These are phyloP conservation scores for Yamagishiella unicocca DNA, from an alignment of 139 green algal genomes.

Conservation along the genomic window DNA sequence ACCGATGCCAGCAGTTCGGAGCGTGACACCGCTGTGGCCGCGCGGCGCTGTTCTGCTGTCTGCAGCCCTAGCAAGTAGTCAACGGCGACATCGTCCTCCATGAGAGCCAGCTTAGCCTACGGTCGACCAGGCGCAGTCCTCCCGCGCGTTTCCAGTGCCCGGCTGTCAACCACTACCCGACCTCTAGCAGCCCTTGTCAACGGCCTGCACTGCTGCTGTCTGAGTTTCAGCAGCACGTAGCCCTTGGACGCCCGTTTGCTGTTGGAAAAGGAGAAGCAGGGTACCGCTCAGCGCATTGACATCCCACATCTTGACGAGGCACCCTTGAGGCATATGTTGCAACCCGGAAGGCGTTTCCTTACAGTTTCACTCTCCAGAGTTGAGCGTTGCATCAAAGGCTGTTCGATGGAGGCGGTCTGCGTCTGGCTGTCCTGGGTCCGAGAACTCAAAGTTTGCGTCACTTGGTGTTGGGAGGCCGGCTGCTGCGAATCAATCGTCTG, in stretches of 20 bases:
- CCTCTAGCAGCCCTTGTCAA: constrained; percentile 14
- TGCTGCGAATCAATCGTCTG: neutral
- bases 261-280: neutral
- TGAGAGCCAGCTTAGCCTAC: too few species aligned
- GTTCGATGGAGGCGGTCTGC: neutral
- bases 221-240: constrained; percentile 7
- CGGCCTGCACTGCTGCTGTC: neutral
- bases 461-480: neutral
- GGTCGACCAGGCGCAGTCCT: too few species aligned
- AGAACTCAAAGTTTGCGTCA: neutral
- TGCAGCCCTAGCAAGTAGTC: neutral
- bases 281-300: neutral
- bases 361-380: constrained; percentile 21
- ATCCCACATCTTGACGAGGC: too few species aligned
- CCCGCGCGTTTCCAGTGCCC: too few species aligned
- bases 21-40: neutral
- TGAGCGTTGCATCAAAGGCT: neutral
- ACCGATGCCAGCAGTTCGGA: constrained; percentile 10
- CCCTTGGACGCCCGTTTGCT: neutral
- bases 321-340: too few species aligned
- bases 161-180: too few species aligned
- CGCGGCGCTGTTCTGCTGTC: neutral
- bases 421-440: constrained; percentile 14
- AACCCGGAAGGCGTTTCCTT: neutral
- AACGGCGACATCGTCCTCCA: neutral